Conservation (phyloP, 805 yeast species). For the Candida sphagnicola region DNA sequence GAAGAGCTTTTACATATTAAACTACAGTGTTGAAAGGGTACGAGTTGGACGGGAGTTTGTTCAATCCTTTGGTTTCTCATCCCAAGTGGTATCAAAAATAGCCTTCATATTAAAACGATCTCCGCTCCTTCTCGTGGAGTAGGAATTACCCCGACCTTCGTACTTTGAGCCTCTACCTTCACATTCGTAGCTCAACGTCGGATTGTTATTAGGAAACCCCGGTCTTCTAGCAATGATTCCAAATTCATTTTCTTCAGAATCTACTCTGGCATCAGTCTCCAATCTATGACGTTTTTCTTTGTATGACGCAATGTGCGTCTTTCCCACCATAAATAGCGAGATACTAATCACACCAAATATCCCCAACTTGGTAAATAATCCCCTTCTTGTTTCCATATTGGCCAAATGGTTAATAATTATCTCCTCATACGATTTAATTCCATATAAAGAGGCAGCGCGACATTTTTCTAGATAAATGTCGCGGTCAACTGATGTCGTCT, state of each 20-base stretch:
- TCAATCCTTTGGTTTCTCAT: slow-evolving; percentile 22
- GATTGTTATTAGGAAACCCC: slow-evolving; percentile 46
- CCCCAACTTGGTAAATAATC: slow-evolving; percentile 32
- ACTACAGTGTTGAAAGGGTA: too few relatives aligned
- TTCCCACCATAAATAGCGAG: slow-evolving; percentile 29
- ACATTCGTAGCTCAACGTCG: slow-evolving; percentile 26
- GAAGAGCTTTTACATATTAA: too few relatives aligned
- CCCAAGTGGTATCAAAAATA: slow-evolving; percentile 17
- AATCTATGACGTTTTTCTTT: slow-evolving; percentile 31
- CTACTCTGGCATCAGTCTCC: slow-evolving; percentile 35
- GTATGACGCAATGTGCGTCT: slow-evolving; percentile 28
- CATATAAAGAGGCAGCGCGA: too few relatives aligned
- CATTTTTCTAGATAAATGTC: too few relatives aligned
- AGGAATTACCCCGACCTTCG: slow-evolving; percentile 66
- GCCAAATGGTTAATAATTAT: too few relatives aligned
- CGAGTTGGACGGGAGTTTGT: slow-evolving; percentile 5
- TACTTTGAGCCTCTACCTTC: slow-evolving; percentile 54
- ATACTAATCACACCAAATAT: slow-evolving; percentile 28
- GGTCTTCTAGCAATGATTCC: slow-evolving; percentile 40
- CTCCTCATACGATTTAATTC: too few relatives aligned
- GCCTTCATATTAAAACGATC: slow-evolving; percentile 41
- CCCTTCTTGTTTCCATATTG: slow-evolving; percentile 32
- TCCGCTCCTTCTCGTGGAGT: slow-evolving; percentile 53
- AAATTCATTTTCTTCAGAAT: slow-evolving; percentile 27
- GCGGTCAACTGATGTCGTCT: too few relatives aligned